phyloP scores from a whole-genome alignment of 2,329 filamentous ascomycete genomes.

The Colletotrichum noveboracense region DNA sequence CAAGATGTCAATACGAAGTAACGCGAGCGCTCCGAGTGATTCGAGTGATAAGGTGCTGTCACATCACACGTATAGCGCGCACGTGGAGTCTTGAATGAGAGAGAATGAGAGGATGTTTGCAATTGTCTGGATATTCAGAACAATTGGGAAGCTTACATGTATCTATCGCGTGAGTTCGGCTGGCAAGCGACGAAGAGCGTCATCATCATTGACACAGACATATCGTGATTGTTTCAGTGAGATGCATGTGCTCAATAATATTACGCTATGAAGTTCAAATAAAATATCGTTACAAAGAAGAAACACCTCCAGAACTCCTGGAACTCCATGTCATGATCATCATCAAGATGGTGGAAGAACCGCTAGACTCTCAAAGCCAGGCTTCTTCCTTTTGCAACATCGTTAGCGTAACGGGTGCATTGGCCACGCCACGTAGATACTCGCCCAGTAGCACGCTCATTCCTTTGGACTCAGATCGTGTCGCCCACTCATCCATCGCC shows the following conservation, averaged over 20 bases:
- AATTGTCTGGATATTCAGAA: background rate
- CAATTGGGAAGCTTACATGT: background rate
- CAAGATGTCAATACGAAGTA: background rate
- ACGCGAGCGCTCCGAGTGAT: rapidly evolving
- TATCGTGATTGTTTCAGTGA: rapidly evolving
- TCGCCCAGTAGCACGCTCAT: background rate
- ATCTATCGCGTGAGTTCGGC: background rate
- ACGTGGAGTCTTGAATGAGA: rapidly evolving
- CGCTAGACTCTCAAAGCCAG: background rate
- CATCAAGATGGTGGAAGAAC: background rate
- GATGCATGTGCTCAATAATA: background rate
- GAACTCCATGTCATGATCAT: background rate
- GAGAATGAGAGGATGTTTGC: background rate
- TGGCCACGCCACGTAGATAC: background rate
- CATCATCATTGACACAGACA: background rate
- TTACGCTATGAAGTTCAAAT: background rate
- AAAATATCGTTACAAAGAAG: background rate
- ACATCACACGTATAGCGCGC: rapidly evolving
- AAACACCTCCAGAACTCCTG: background rate
- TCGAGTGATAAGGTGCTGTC: background rate
- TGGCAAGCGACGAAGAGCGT: background rate
- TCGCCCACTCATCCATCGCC: background rate
- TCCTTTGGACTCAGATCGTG: background rate
- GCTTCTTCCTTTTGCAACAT: background rate
- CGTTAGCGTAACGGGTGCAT: background rate